Evolutionary conservation across 2,329 filamentous ascomycete species (phyloP).

Genomic region (Colletotrichum sublineola): DNA sequence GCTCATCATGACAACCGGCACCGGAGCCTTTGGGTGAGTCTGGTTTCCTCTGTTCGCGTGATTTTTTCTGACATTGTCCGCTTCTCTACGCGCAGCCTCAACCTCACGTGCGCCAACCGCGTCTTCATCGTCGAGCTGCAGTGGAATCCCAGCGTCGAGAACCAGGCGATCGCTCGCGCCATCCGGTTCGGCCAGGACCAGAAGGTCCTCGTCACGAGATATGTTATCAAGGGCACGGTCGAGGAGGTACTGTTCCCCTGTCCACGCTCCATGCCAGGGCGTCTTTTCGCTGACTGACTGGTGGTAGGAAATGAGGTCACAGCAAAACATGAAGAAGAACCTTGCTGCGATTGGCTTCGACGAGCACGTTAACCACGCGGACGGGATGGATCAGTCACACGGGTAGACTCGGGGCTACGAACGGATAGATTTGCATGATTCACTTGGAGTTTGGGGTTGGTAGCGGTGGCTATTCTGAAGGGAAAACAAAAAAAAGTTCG

Average conservation of each 20-base stretch:
- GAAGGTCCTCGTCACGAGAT: conserved; percentile 59
- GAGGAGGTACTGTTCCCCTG: conserved; percentile 55
- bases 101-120: conserved; percentile 61
- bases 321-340: conserved; percentile 32
- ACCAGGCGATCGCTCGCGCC: conserved; percentile 64
- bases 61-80: neutral
- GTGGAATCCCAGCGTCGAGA: conserved; percentile 67
- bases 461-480: neutral
- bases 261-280: accelerated
- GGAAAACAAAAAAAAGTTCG: neutral
- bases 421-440: neutral
- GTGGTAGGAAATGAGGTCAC: conserved; percentile 37
- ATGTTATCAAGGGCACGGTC: conserved; percentile 57
- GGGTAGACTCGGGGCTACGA: neutral
- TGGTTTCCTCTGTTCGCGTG: neutral
- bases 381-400: conserved; percentile 7
- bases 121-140: conserved; percentile 67
- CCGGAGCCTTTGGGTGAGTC: conserved; percentile 62
- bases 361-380: neutral
- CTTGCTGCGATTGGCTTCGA: conserved; percentile 33
- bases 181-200: conserved; percentile 60
- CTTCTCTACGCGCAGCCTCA: conserved; percentile 51
- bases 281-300: neutral
- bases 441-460: neutral
- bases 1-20: conserved; percentile 67